Conservation (phyloP, 495 filamentous ascomycete genomes). For the Aspergillus homomorphus region DNA sequence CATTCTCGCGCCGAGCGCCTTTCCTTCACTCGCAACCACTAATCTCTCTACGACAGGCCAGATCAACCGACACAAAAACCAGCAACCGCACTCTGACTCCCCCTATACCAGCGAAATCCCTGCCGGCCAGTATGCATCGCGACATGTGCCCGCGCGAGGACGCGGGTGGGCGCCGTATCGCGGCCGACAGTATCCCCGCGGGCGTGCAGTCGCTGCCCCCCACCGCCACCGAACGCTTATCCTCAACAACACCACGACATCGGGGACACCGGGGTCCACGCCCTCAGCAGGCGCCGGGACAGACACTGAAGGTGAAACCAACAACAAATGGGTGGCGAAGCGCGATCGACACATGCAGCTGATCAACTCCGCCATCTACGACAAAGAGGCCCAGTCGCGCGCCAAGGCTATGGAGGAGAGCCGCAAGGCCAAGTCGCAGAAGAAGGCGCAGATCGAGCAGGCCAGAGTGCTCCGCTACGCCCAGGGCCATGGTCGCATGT, state of each 20-base stretch:
- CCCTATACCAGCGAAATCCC: slow-evolving; percentile 25
- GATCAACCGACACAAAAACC: slow-evolving; percentile 80
- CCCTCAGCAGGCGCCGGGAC: slow-evolving; percentile 37
- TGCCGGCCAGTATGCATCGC: slow-evolving; percentile 33
- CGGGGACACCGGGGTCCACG: slow-evolving; percentile 22
- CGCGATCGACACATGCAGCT: slow-evolving; percentile 83
- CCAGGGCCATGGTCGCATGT: slow-evolving; percentile 28
- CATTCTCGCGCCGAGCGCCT: slow-evolving; percentile 7
- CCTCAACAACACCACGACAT: slow-evolving; percentile 54
- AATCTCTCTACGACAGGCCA: slow-evolving; percentile 53
- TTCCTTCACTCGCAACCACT: slow-evolving; percentile 18
- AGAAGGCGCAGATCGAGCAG: slow-evolving; percentile 64
- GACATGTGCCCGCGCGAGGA: slow-evolving; percentile 39
- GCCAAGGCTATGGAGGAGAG: slow-evolving; percentile 73
- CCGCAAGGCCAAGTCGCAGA: slow-evolving; percentile 54
- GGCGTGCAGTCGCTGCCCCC: slow-evolving; percentile 33
- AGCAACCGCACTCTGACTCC: slow-evolving; percentile 39
- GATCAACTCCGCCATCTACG: slow-evolving; percentile 80
- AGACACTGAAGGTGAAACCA: slow-evolving; percentile 32
- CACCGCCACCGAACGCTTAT: slow-evolving; percentile 73
- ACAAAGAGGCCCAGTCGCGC: slow-evolving; percentile 68
- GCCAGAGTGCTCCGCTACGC: slow-evolving; percentile 46
- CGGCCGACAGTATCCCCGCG: slow-evolving; percentile 44
- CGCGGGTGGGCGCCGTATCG: slow-evolving; percentile 47
- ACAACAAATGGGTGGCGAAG: slow-evolving; percentile 68